These are phyloP conservation scores for Ascoidea tarda DNA, from an alignment of 805 yeast species.

Conservation along the genomic window DNA sequence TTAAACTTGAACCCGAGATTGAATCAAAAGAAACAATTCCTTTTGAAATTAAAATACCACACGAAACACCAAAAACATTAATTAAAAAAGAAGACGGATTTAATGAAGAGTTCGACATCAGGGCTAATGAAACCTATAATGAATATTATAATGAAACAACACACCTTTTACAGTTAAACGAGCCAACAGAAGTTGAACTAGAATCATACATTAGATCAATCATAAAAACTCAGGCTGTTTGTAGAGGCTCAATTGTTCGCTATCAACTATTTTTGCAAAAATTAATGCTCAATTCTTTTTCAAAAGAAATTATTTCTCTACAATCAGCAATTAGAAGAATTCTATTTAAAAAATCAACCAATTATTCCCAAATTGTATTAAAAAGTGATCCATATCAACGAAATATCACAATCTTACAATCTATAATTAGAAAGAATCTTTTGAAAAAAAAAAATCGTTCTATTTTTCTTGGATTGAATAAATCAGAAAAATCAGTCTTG, in stretches of 20 bases:
- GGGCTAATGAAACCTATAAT: not conserved
- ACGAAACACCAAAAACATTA: too few species aligned
- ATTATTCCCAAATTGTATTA: too few species aligned
- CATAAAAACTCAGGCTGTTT: constrained; percentile 47
- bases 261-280: constrained; percentile 48
- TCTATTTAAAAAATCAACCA: not conserved
- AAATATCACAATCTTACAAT: too few species aligned
- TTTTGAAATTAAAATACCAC: too few species aligned
- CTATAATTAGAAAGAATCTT: too few species aligned
- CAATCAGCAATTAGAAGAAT: constrained; percentile 38
- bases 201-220: constrained; percentile 21
- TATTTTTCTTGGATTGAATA: too few species aligned
- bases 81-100: not conserved
- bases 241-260: constrained; percentile 56
- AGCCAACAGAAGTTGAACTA: constrained; percentile 4
- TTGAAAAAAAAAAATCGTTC: too few species aligned
- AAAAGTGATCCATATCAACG: not conserved
- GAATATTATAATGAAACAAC: not conserved
- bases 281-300: constrained; percentile 46
- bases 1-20: too few species aligned
- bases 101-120: too few species aligned
- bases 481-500: too few species aligned
- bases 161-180: not conserved
- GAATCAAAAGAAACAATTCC: too few species aligned
- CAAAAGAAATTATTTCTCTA: constrained; percentile 31